Conservation (phyloP, 495 filamentous ascomycete genomes). For the Pyrenula aspistea region DNA sequence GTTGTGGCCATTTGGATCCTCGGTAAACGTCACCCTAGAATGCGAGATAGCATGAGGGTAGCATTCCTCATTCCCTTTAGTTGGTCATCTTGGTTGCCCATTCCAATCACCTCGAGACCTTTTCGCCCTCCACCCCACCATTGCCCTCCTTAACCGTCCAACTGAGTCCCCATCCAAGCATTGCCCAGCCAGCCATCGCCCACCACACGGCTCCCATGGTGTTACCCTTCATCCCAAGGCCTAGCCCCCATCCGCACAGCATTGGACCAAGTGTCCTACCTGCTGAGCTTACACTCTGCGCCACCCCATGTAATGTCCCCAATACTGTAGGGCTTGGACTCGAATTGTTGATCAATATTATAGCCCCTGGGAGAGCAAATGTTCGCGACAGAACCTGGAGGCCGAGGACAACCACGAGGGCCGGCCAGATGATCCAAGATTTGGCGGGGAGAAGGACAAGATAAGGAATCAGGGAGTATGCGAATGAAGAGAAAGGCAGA, state of each 20-base stretch:
- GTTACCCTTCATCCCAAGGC: constrained; percentile 49
- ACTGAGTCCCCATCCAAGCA: constrained; percentile 35
- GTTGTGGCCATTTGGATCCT: too few relatives aligned
- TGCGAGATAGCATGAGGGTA: too few relatives aligned
- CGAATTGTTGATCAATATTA: constrained; percentile 59
- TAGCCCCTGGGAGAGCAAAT: constrained; percentile 54
- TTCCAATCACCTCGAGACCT: too few relatives aligned
- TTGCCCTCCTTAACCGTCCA: constrained; percentile 42
- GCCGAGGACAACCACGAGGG: constrained; percentile 47
- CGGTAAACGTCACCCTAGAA: too few relatives aligned
- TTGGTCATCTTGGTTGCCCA: too few relatives aligned
- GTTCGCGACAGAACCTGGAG: constrained; percentile 62
- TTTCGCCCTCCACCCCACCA: constrained; percentile 3
- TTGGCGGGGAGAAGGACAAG: constrained; percentile 43
- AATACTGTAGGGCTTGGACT: constrained; percentile 49
- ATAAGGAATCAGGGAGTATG: constrained; percentile 57
- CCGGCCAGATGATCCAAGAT: constrained; percentile 35
- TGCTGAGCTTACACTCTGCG: constrained; percentile 47
- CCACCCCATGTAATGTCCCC: constrained; percentile 59
- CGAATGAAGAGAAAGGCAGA: constrained; percentile 50
- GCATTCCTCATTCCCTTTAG: too few relatives aligned
- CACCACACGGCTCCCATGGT: constrained; percentile 63
- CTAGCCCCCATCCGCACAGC: constrained; percentile 52
- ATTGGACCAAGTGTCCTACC: constrained; percentile 55
- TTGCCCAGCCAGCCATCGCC: constrained; percentile 39